phyloP scores from a whole-genome alignment of 768 basidiomycete genomes.

The Kwoniella dejecticola region DNA sequence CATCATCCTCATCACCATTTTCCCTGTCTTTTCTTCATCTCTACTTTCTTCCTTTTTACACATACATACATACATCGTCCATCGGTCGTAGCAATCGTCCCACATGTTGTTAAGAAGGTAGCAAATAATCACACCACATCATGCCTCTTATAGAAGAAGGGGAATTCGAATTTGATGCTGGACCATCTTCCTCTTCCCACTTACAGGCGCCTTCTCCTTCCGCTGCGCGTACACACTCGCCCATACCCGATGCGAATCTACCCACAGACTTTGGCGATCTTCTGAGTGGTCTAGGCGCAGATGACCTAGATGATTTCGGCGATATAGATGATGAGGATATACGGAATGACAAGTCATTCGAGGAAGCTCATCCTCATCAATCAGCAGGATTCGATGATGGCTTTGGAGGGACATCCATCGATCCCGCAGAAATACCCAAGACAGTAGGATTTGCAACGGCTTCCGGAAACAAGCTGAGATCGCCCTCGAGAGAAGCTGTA shows the following conservation, averaged over 20 bases:
- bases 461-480: constrained; percentile 11
- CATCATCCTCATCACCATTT: not conserved
- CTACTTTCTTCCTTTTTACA: not conserved
- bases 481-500: constrained; percentile 18
- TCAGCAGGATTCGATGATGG: not conserved
- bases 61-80: too few relatives aligned
- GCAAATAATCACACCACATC: not conserved
- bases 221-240: not conserved
- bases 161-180: constrained; percentile 1
- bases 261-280: constrained; percentile 30
- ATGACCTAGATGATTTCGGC: constrained; percentile 39
- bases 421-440: not conserved
- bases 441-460: constrained; percentile 21
- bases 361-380: constrained; percentile 8
- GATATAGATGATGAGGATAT: constrained; percentile 22
- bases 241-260: constrained; percentile 3
- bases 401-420: not conserved
- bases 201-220: not conserved
- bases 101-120: not conserved
- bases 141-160: not conserved
- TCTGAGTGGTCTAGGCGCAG: constrained; percentile 33
- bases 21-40: not conserved
- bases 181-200: not conserved
- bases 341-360: constrained; percentile 17
- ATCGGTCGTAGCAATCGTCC: too few relatives aligned